These are phyloP conservation scores for Odontarrhena argentea DNA, from an alignment of 345 rosid species.

Conservation along the genomic window DNA sequence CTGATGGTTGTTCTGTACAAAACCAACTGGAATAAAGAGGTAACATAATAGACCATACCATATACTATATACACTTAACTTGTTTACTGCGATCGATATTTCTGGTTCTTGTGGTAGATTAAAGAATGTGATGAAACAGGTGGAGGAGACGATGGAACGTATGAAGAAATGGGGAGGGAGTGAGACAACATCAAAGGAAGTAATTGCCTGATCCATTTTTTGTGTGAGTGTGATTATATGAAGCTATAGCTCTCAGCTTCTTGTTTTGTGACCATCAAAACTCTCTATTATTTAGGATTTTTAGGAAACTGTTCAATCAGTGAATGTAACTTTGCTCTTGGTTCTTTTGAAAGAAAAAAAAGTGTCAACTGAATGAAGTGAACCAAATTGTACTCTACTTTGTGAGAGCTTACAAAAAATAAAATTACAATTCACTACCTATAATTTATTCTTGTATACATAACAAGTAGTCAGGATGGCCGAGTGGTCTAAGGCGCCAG, in stretches of 20 bases:
- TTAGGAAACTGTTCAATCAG: constrained; percentile 16
- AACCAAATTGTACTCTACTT: too few species aligned
- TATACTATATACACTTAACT: not conserved
- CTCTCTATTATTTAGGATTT: not conserved
- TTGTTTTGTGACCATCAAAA: not conserved
- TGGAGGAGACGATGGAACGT: constrained; percentile 64
- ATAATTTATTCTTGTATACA: too few species aligned
- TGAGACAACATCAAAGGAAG: constrained; percentile 31
- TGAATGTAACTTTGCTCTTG: constrained; percentile 15
- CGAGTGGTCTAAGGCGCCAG: constrained; percentile 93
- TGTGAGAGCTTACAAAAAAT: too few species aligned
- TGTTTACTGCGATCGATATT: not conserved
- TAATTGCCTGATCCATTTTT: constrained; percentile 23
- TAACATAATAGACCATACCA: constrained; percentile 20
- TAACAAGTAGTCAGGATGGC: constrained; percentile 60
- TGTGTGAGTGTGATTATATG: not conserved
- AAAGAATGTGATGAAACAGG: constrained; percentile 39
- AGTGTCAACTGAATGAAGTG: not conserved
- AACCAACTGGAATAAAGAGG: constrained; percentile 90
- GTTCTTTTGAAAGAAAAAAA: not conserved
- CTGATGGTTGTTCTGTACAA: constrained; percentile 56
- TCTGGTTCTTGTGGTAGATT: not conserved
- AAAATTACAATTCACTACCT: too few species aligned
- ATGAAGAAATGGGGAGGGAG: constrained; percentile 72
- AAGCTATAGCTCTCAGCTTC: constrained; percentile 15